Evolutionary conservation across 2,329 filamentous ascomycete genomes (phyloP).

Genomic region (Talaromyces atroroseus): DNA sequence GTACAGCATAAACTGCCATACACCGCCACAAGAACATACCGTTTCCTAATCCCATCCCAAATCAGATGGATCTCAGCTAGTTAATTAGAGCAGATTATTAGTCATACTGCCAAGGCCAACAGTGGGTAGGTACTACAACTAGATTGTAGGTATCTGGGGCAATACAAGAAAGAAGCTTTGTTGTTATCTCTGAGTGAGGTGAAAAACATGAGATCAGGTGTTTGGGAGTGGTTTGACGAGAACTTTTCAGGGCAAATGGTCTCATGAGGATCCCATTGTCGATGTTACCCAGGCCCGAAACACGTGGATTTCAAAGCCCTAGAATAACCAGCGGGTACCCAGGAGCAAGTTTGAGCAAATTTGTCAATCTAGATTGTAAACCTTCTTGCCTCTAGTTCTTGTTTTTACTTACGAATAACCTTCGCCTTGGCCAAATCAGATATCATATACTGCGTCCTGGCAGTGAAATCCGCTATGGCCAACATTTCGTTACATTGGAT

Average conservation of each 20-base stretch:
- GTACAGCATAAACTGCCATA: neutral
- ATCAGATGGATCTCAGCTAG: neutral
- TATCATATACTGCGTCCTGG: neutral
- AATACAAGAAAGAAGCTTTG: neutral
- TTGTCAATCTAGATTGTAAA: neutral
- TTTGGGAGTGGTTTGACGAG: too few relatives aligned
- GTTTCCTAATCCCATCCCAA: neutral
- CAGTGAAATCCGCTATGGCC: neutral
- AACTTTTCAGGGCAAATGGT: too few relatives aligned
- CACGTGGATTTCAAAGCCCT: neutral
- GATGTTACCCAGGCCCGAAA: neutral
- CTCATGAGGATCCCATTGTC: too few relatives aligned
- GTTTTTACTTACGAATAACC: neutral
- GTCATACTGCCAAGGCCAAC: neutral
- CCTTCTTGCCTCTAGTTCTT: neutral
- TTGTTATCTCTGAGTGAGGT: neutral
- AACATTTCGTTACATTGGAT: neutral
- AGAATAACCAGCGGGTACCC: too few relatives aligned
- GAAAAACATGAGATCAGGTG: neutral
- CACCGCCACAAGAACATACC: neutral
- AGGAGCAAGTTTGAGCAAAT: neutral
- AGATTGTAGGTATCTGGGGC: neutral
- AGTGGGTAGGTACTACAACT: neutral
- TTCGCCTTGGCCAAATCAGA: neutral
- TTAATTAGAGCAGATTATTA: constrained; percentile 5